phyloP scores from a whole-genome alignment of 306 rosid genomes.

The Begonia peltatifolia region DNA sequence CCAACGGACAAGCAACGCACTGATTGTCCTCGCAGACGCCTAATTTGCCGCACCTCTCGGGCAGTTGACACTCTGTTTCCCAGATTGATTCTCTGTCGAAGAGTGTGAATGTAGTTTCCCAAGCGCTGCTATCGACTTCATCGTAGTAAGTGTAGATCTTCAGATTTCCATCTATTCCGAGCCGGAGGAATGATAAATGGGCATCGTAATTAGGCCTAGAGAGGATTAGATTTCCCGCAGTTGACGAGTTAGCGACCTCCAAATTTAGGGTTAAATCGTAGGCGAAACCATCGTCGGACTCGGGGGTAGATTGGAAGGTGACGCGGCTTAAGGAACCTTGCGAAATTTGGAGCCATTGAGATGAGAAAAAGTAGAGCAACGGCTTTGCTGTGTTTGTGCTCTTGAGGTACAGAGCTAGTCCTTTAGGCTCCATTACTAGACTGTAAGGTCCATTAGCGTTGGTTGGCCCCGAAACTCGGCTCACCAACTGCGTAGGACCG shows the following conservation, averaged over 20 bases:
- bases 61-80: slow-evolving; percentile 26
- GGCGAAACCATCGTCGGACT: slow-evolving; percentile 11
- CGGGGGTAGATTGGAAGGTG: slow-evolving; percentile 16
- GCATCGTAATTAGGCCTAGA: slow-evolving; percentile 45
- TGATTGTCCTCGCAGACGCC: slow-evolving; percentile 55
- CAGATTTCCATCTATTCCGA: slow-evolving; percentile 57
- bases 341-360: slow-evolving; percentile 8
- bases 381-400: slow-evolving; percentile 35
- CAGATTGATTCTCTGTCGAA: slow-evolving; percentile 28
- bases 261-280: slow-evolving; percentile 18
- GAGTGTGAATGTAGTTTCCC: slow-evolving; percentile 39
- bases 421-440: slow-evolving; percentile 46
- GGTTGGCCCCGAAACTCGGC: slow-evolving; percentile 34
- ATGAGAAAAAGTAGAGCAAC: slow-evolving; percentile 22
- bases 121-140: slow-evolving; percentile 26
- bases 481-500: slow-evolving; percentile 22
- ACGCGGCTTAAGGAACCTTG: slow-evolving; percentile 19
- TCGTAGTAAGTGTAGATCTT: slow-evolving; percentile 32
- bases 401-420: slow-evolving; percentile 37
- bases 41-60: slow-evolving; percentile 26
- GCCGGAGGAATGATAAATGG: slow-evolving; percentile 39
- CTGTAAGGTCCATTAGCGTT: slow-evolving; percentile 44
- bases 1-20: slow-evolving; percentile 51
- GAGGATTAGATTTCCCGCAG: slow-evolving; percentile 8
- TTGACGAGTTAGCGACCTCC: slow-evolving; percentile 13